These are phyloP conservation scores for Talaromyces wortmannii DNA, from an alignment of 495 filamentous ascomycete species.

Conservation along the genomic window DNA sequence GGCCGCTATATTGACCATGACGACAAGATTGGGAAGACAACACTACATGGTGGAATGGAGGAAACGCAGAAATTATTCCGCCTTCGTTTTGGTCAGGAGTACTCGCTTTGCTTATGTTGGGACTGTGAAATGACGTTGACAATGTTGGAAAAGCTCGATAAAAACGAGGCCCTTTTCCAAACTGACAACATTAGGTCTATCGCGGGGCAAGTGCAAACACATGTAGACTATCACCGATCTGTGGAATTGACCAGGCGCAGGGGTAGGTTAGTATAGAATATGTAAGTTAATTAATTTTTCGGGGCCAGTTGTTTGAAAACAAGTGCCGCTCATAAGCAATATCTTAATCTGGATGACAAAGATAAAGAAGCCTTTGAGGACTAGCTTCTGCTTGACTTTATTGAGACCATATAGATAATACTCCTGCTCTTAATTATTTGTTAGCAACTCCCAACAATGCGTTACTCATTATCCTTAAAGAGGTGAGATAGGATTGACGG, in stretches of 20 bases:
- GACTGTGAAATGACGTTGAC: conserved; percentile 3
- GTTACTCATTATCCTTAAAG: too few relatives aligned
- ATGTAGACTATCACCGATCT: not conserved
- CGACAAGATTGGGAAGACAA: conserved; percentile 7
- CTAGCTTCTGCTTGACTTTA: too few relatives aligned
- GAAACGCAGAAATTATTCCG: conserved; percentile 10
- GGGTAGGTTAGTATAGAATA: too few relatives aligned
- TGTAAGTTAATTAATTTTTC: too few relatives aligned
- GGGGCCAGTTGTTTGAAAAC: too few relatives aligned
- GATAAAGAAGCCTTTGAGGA: too few relatives aligned
- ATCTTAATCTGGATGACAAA: too few relatives aligned
- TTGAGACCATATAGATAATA: too few relatives aligned
- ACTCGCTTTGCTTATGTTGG: conserved; percentile 3
- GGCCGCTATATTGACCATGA: conserved; percentile 15
- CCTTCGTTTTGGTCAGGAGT: conserved; percentile 7
- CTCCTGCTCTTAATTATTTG: too few relatives aligned
- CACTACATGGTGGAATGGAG: conserved; percentile 5
- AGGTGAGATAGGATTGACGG: too few relatives aligned
- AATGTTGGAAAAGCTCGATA: not conserved
- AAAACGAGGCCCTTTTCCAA: not conserved
- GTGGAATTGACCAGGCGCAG: conserved; percentile 2
- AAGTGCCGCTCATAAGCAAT: too few relatives aligned
- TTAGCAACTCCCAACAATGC: too few relatives aligned
- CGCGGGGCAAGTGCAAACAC: not conserved
- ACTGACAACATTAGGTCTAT: not conserved